phyloP scores from a whole-genome alignment of 352 stramenopile species.

The Phytophthora constricta region DNA sequence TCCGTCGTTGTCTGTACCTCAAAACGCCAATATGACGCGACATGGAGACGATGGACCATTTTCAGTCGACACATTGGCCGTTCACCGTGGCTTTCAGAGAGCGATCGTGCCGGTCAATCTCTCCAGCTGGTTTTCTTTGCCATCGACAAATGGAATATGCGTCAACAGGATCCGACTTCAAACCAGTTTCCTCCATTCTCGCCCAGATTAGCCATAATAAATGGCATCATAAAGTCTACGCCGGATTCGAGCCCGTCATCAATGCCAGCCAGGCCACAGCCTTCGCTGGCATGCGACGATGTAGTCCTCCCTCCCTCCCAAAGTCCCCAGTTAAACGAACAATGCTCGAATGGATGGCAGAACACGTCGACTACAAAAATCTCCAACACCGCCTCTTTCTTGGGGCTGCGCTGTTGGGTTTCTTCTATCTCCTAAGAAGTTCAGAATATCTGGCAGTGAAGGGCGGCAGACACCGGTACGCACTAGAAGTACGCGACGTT shows the following conservation, averaged over 20 bases:
- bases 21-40: not conserved
- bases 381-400: slow-evolving; percentile 26
- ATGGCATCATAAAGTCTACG: slow-evolving; percentile 23
- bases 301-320: not conserved
- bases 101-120: slow-evolving; percentile 10
- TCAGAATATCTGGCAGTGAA: slow-evolving; percentile 23
- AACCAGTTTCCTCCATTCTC: slow-evolving; percentile 4
- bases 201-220: slow-evolving; percentile 23
- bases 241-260: slow-evolving; percentile 1
- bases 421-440: slow-evolving; percentile 27
- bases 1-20: too few species aligned
- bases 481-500: slow-evolving; percentile 20
- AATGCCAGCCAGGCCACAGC: not conserved
- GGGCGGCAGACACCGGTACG: slow-evolving; percentile 8
- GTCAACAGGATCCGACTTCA: not conserved
- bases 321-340: not conserved
- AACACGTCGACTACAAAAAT: not conserved
- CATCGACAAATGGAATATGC: slow-evolving; percentile 9
- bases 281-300: slow-evolving; percentile 10
- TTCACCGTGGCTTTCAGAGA: slow-evolving; percentile 14
- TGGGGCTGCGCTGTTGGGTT: slow-evolving; percentile 37
- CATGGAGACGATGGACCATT: not conserved
- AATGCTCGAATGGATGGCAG: slow-evolving; percentile 18
- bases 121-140: slow-evolving; percentile 27
- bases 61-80: not conserved